These are phyloP conservation scores for Chytriomyces confervae DNA, from an alignment of 192 early-diverging fungal species.

Conservation along the genomic window DNA sequence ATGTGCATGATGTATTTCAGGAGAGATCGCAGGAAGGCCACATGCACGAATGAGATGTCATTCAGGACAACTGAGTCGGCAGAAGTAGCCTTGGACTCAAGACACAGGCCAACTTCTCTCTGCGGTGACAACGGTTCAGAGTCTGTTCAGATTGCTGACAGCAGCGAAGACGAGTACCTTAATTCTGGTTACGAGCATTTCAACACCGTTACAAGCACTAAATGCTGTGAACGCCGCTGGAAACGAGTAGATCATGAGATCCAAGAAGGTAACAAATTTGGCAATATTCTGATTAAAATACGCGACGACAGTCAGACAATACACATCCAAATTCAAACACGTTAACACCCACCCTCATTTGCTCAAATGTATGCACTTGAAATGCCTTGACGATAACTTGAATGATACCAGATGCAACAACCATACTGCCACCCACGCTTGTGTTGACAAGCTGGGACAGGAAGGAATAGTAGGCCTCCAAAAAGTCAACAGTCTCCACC, in stretches of 20 bases:
- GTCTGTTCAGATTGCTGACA: conserved; percentile 12
- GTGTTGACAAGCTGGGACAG: conserved; percentile 78
- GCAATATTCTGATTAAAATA: conserved; percentile 36
- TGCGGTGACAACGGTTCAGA: conserved; percentile 25
- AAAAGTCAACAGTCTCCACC: conserved; percentile 60
- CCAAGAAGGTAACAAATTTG: conserved; percentile 79
- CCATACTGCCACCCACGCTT: conserved; percentile 84
- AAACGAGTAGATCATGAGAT: conserved; percentile 81
- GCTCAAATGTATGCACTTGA: conserved; percentile 60
- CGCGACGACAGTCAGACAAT: background rate
- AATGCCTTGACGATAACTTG: conserved; percentile 78
- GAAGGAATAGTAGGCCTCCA: conserved; percentile 84
- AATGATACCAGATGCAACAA: conserved; percentile 90
- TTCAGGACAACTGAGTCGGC: background rate
- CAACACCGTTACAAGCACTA: conserved; percentile 80
- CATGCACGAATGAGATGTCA: conserved; percentile 72
- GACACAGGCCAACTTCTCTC: conserved; percentile 62
- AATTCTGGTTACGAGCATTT: conserved; percentile 78
- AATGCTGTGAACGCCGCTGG: conserved; percentile 79
- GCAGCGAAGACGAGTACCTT: conserved; percentile 48
- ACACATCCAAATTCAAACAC: background rate
- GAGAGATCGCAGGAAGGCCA: conserved; percentile 81
- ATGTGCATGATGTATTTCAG: conserved; percentile 91
- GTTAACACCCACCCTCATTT: conserved; percentile 60
- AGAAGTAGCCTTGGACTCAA: conserved; percentile 22